Evolutionary conservation across 2,329 filamentous ascomycete genomes (phyloP), one percentile per base, ranked within the genome.

Genomic region (Emericellopsis atlantica): DNA sequence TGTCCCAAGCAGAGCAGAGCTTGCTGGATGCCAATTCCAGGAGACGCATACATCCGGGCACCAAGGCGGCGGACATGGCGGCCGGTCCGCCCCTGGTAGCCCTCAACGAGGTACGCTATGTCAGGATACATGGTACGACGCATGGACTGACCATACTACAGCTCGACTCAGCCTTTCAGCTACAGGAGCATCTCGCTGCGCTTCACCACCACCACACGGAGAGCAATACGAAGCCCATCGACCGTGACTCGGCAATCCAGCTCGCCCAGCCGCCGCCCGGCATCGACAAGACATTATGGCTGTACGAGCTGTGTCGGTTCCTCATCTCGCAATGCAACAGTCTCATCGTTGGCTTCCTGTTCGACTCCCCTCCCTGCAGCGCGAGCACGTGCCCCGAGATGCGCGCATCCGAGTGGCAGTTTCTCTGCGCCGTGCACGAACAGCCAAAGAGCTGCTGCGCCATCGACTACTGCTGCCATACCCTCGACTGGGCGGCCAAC

Each of bases 401-500:
- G 92, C 88, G 92, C 55, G 92, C 92, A 3, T 92, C 85, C 24
- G 90, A 98, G 67, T 98, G 92, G 92, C 92, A 98, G 64, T 98
- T 96, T 55, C 77, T 98, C 37, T 98, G 92, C 65, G 92, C 92
- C 39, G 92, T 96, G 4, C 92, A 98, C 59, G 90, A 96, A 56
- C 84, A 88, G 39, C 92, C 92, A 38, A 96, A 96, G 65, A 85
- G 83, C 53, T 98, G 92, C 67, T 95, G 90, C 61, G 92, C 92
- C 40, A 95, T 98, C 55, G 92, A 98, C 64, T 98, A 98, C 66
- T 95, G 89, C 72, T 96, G 90, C 59, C 92, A 98, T 59, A 98
- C 92, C 0, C 79, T 98, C 35, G 92, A 98, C 65, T 96, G 90
- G 87, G 92, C 92, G 3, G 89, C 87, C 43, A 95, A 93, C 53